Conservation (phyloP, 202 grass and related monocot genomes). For the Zoysia matrella region DNA sequence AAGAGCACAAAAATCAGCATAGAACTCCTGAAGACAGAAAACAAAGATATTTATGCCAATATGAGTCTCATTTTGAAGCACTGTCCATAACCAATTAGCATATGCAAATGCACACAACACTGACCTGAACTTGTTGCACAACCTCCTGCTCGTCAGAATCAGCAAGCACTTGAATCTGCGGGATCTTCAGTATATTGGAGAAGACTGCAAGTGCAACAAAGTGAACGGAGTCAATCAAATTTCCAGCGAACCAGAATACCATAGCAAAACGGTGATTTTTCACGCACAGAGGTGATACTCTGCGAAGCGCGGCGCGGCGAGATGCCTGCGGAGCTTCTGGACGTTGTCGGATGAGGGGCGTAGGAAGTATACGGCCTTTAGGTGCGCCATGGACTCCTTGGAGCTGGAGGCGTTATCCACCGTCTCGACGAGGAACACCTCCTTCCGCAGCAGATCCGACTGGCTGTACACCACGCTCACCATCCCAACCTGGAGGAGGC, state of each 20-base stretch:
- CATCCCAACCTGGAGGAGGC: constrained; percentile 65
- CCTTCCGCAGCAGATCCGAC: constrained; percentile 88
- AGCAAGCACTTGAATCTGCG: constrained; percentile 96
- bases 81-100: constrained; percentile 6
- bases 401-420: constrained; percentile 87
- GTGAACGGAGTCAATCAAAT: constrained; percentile 25
- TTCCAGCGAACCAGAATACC: neutral
- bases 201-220: constrained; percentile 61
- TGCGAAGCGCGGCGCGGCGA: constrained; percentile 78
- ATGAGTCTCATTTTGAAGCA: constrained; percentile 21
- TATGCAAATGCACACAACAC: constrained; percentile 22
- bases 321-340: constrained; percentile 85
- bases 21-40: constrained; percentile 77
- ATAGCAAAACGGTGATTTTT: neutral
- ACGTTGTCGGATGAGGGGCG: constrained; percentile 80
- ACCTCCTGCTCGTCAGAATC: constrained; percentile 46
- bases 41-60: constrained; percentile 12
- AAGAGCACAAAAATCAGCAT: constrained; percentile 93
- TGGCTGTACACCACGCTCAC: constrained; percentile 98
- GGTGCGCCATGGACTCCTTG: constrained; percentile 85
- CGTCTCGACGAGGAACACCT: constrained; percentile 96
- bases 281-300: constrained; percentile 92
- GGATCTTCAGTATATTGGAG: constrained; percentile 93
- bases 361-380: constrained; percentile 95
- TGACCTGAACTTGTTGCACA: constrained; percentile 92